Evolutionary conservation across 495 filamentous ascomycete genomes (phyloP), one percentile per base, ranked within the genome.

Genomic region (Jackrogersella multiformis): DNA sequence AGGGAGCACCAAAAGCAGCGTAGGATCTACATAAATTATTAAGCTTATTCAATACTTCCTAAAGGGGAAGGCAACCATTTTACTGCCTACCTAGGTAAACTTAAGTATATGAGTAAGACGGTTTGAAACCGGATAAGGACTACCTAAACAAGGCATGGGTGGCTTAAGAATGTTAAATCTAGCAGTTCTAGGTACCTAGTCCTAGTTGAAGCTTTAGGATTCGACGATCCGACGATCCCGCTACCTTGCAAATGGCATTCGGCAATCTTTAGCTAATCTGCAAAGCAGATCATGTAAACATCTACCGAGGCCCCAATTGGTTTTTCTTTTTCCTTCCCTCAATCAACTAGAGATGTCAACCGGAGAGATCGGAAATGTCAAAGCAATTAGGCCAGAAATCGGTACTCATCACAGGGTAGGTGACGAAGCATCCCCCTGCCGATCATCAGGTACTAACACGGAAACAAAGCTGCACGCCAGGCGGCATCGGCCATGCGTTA

Each of bases 21-120:
- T 48, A 18, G 45, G 45, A 48, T 48, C 45, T 32, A 30, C 45
- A 18, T 6, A 32, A 32, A 5, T 9, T 18, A n/a, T 30, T 49
- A 49, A 49, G 45, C 45, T 49, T 49, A 49, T 30, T 7, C 2
- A 49, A 49, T n/a, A 49, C 26, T 49, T 49, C 45, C 45, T 49
- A 49, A 30, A 18, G 21, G 16, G 45, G 45, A 49, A 49, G 45
- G 45, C 30, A 30, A 32, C 21, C 24, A 49, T 5, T 49, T 49
- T 49, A 30, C 13, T 49, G 32, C 45, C 26, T 49, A 49, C 30
- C 15, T n/a, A 49, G 32, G 26, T 30, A 4, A n/a, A n/a, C n/a
- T n/a, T n/a, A n/a, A n/a, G 45, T 32, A 24, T 49, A 32, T 49
- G 45, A 49, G 45, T 49, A 32, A 49, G 45, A 49, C 26, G 45